Evolutionary conservation across 768 basidiomycete species (phyloP).

Genomic region (Tubosaeta sp.): DNA sequence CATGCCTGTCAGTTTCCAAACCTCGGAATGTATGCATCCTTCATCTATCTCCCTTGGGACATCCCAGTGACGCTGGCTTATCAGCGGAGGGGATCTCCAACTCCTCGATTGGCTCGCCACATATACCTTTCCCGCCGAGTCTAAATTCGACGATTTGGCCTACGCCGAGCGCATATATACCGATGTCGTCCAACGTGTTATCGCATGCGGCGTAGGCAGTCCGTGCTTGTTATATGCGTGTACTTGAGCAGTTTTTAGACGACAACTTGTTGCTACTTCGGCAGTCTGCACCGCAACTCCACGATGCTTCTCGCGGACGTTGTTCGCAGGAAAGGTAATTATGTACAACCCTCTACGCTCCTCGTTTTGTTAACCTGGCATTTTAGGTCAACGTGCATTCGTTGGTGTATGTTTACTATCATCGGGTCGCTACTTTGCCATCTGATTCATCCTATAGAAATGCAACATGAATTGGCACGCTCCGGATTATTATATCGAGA

Average conservation of each 20-base stretch:
- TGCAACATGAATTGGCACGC: slow-evolving; percentile 54
- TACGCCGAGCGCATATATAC: slow-evolving; percentile 72
- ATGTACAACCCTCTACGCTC: not conserved
- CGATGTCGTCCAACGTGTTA: slow-evolving; percentile 63
- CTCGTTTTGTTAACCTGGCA: slow-evolving; percentile 6
- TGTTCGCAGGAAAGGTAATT: slow-evolving; percentile 54
- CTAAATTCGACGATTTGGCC: slow-evolving; percentile 60
- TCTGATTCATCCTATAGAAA: slow-evolving; percentile 24
- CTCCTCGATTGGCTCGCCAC: slow-evolving; percentile 85
- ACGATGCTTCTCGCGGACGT: slow-evolving; percentile 81
- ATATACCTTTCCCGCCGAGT: slow-evolving; percentile 86
- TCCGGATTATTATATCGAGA: slow-evolving; percentile 67
- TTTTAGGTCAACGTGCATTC: slow-evolving; percentile 76
- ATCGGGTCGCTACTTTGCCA: not conserved
- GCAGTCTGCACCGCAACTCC: slow-evolving; percentile 72
- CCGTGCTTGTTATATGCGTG: not conserved
- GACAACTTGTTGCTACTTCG: slow-evolving; percentile 93
- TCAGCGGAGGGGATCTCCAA: slow-evolving; percentile 78
- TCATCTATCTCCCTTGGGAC: not conserved
- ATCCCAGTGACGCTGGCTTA: slow-evolving; percentile 6
- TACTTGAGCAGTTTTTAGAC: slow-evolving; percentile 43
- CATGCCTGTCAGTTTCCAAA: slow-evolving; percentile 42
- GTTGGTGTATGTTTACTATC: slow-evolving; percentile 59
- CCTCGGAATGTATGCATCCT: slow-evolving; percentile 31
- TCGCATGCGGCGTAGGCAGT: slow-evolving; percentile 69